These are phyloP conservation scores for Hypoxylon rickii DNA, from an alignment of 495 filamentous ascomycete genomes.

Conservation along the genomic window DNA sequence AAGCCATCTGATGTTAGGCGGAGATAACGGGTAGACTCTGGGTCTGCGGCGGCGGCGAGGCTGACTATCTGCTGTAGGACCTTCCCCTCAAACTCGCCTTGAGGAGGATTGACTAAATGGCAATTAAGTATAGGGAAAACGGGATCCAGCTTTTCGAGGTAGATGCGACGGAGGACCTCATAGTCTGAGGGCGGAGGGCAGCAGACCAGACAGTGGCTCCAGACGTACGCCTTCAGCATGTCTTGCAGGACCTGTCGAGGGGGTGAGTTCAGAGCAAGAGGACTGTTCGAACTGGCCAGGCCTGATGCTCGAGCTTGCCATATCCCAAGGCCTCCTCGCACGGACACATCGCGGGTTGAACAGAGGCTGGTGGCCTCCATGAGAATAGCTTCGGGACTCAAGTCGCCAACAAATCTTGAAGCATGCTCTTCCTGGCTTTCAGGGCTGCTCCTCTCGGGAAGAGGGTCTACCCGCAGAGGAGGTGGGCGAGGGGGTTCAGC, in stretches of 20 bases:
- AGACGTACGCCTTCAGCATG: slow-evolving; percentile 41
- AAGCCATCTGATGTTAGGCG: slow-evolving; percentile 31
- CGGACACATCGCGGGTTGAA: slow-evolving; percentile 42
- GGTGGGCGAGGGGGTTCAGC: slow-evolving; percentile 1
- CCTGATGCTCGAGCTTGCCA: slow-evolving; percentile 38
- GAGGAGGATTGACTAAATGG: slow-evolving; percentile 1
- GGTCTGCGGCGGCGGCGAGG: slow-evolving; percentile 55
- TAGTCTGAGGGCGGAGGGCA: slow-evolving; percentile 41
- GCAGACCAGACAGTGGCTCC: slow-evolving; percentile 43
- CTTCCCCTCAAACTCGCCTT: slow-evolving; percentile 37
- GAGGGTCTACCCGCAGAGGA: slow-evolving; percentile 9
- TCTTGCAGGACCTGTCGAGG: slow-evolving; percentile 37
- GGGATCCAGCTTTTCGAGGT: slow-evolving; percentile 52
- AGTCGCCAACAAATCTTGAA: slow-evolving; percentile 55
- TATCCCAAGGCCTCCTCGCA: slow-evolving; percentile 43
- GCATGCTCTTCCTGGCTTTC: slow-evolving; percentile 19
- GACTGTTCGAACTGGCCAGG: slow-evolving; percentile 7
- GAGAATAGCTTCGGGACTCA: slow-evolving; percentile 59
- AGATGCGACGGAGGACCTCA: slow-evolving; percentile 45
- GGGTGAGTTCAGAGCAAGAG: slow-evolving; percentile 25
- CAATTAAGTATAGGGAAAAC: slow-evolving; percentile 54
- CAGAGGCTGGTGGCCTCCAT: slow-evolving; percentile 49
- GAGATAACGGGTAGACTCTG: slow-evolving; percentile 43
- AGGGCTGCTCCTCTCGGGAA: slow-evolving; percentile 5
- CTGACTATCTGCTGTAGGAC: slow-evolving; percentile 51